Percentiles rank a stretch among this genome's conserved stretches.
phyloP scores from a whole-genome alignment of 2,329 filamentous ascomycete species.

The Penicillium polonicum region DNA sequence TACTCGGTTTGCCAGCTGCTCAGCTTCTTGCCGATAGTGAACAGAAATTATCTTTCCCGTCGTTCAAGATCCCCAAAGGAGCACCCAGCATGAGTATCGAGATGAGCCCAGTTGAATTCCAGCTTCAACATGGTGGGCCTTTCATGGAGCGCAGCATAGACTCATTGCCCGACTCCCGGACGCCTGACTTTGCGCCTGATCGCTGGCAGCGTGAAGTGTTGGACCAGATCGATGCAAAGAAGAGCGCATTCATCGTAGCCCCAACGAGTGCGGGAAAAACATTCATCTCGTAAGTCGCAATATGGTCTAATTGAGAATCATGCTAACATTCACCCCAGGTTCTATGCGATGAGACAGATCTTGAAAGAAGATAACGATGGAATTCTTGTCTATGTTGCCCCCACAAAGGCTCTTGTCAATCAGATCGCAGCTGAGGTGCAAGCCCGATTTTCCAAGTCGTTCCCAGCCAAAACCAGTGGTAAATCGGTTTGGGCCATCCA shows the following conservation, averaged over 20 bases:
- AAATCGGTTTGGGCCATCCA: slow-evolving; percentile 77
- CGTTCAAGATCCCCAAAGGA: slow-evolving; percentile 13
- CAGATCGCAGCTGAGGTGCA: slow-evolving; percentile 79
- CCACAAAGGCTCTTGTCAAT: slow-evolving; percentile 78
- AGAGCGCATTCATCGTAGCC: slow-evolving; percentile 72
- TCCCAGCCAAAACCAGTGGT: slow-evolving; percentile 51
- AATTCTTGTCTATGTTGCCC: slow-evolving; percentile 74
- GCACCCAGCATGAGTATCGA: slow-evolving; percentile 33
- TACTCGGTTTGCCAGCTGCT: slow-evolving; percentile 33
- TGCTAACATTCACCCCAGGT: slow-evolving; percentile 38
- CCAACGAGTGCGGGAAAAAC: slow-evolving; percentile 80
- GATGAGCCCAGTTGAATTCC: slow-evolving; percentile 57
- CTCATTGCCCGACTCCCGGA: slow-evolving; percentile 64
- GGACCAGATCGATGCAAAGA: slow-evolving; percentile 67
- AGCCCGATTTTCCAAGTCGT: slow-evolving; percentile 68
- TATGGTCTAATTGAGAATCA: not conserved
- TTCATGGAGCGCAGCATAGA: slow-evolving; percentile 75
- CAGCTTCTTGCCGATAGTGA: slow-evolving; percentile 15
- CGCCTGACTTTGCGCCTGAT: slow-evolving; percentile 67
- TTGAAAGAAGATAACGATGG: slow-evolving; percentile 66
- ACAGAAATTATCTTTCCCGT: slow-evolving; percentile 23
- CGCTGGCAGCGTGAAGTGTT: slow-evolving; percentile 73
- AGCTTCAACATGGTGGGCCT: slow-evolving; percentile 67
- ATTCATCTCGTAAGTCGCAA: slow-evolving; percentile 59
- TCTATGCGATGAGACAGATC: slow-evolving; percentile 79